Evolutionary conservation across 2,329 filamentous ascomycete species (phyloP), one percentile per base, ranked within the genome.

Genomic region (Fusarium virguliforme): DNA sequence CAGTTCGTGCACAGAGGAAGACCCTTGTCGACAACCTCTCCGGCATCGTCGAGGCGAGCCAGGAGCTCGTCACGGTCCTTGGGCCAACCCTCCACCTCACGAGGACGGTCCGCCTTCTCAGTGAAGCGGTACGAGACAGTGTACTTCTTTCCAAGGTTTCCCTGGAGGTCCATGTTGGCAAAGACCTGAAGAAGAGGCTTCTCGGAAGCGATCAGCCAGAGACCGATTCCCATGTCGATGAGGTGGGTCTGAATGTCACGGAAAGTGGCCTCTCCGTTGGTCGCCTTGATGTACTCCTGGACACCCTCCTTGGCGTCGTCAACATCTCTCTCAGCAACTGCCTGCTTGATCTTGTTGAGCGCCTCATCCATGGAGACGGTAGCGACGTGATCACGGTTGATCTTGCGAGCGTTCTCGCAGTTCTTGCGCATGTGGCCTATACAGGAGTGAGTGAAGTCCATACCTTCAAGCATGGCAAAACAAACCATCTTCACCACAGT

Each of bases 81-180:
- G 4, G 91, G 91, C 89, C 90, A 94, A 2, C 82, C 78, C 1
- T 87, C 83, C 22, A 83, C 84, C 78, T 92, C 88, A 57, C 87
- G 87, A 32, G 87, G 87, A 4, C 89, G 87, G 22, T 82, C 79
- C 0, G 91, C 87, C 70, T 88, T 88, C 34, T 85, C 79, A 2
- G 84, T 85, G 72, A 90, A 89, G 54, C 91, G 88, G 76, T 90
- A 89, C 0, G 87, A 88, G 55, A 93, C 83, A 1, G 86, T 86
- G 73, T 87, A 93, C 76, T 89, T 90, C 79, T 89, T 90, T 63
- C 86, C 86, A 22, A 91, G 82, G 67, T 91, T 88, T 6, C 91
- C 91, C 75, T 93, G 90, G 2, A 93, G 82, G 70, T 93, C 90
- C 88, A 93, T 91, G 79, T 92, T 91, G 66, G 89, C 92, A 71